Evolutionary conservation across 331 rosid species (phyloP).

Genomic region (Acacia concinna): DNA sequence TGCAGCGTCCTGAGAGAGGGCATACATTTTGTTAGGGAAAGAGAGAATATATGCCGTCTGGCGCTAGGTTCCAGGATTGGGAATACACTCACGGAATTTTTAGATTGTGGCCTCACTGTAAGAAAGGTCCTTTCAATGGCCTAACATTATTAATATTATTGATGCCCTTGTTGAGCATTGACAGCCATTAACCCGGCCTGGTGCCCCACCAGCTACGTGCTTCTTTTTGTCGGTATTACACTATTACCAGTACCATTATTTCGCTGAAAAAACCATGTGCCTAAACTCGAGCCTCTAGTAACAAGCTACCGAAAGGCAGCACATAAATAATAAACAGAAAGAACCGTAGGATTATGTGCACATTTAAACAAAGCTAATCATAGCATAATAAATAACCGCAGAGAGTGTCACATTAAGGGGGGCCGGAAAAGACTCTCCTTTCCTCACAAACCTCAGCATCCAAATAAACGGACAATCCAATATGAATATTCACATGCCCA

Average conservation of each 20-base stretch:
- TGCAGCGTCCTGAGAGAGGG: no score
- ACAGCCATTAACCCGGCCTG: not conserved
- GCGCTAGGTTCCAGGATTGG: not conserved
- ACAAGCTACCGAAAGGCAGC: not conserved
- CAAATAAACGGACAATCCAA: conserved; percentile 18
- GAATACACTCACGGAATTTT: no score
- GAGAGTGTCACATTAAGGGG: conserved; percentile 16
- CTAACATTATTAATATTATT: not conserved
- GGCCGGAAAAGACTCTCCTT: conserved; percentile 18
- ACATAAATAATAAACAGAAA: not conserved
- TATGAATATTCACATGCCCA: conserved; percentile 32
- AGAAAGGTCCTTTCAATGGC: not conserved
- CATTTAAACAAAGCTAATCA: conserved; percentile 21
- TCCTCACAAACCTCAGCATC: conserved; percentile 25
- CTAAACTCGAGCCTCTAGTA: not conserved
- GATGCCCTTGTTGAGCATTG: no score
- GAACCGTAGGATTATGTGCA: not conserved
- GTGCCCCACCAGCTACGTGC: conserved; percentile 7
- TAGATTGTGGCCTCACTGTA: not conserved
- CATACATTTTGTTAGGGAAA: not conserved
- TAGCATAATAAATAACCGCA: conserved; percentile 11
- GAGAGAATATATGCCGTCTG: not conserved
- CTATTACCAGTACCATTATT: not conserved
- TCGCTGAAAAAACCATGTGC: not conserved
- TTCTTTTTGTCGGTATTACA: not conserved